These are phyloP conservation scores for Cladosporium sp. DNA, from an alignment of 2,329 filamentous ascomycete genomes.

Conservation along the genomic window DNA sequence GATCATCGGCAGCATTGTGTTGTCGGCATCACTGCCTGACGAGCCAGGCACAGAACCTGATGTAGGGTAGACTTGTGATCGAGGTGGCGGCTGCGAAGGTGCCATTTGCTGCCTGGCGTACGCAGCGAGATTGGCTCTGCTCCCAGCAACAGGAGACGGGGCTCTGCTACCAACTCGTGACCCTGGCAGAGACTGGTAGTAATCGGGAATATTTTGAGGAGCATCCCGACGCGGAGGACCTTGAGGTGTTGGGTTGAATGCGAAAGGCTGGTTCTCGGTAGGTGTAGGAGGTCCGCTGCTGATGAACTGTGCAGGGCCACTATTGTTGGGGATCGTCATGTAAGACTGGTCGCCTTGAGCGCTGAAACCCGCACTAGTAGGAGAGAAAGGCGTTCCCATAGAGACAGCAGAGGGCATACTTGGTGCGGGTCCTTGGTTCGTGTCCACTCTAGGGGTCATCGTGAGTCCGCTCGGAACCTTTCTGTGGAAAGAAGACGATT, in stretches of 20 bases:
- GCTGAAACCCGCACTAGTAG: conserved; percentile 14
- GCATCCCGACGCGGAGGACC: conserved; percentile 16
- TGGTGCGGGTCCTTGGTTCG: conserved; percentile 30
- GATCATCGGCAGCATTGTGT: conserved; percentile 51
- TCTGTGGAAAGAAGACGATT: conserved; percentile 44
- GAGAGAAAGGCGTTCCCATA: conserved; percentile 33
- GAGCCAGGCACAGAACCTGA: neutral
- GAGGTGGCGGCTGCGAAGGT: conserved; percentile 6
- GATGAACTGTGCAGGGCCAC: conserved; percentile 20
- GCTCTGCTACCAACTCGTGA: conserved; percentile 71
- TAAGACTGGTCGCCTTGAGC: conserved; percentile 21
- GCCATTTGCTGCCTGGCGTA: conserved; percentile 24
- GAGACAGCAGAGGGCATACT: conserved; percentile 25
- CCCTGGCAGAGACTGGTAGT: conserved; percentile 39
- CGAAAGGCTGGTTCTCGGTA: conserved; percentile 21
- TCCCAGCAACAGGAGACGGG: conserved; percentile 56
- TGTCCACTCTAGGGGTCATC: conserved; percentile 73
- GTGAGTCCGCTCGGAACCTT: conserved; percentile 68
- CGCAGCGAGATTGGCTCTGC: conserved; percentile 29
- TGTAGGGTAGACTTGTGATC: conserved; percentile 4
- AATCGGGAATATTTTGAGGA: conserved; percentile 17
- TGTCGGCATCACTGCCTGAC: conserved; percentile 7
- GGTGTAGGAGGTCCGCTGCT: conserved; percentile 29
- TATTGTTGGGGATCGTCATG: conserved; percentile 29
- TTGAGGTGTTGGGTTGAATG: conserved; percentile 20